Evolutionary conservation across 2,329 filamentous ascomycete species (phyloP).

Genomic region (Aspergillus sp.): DNA sequence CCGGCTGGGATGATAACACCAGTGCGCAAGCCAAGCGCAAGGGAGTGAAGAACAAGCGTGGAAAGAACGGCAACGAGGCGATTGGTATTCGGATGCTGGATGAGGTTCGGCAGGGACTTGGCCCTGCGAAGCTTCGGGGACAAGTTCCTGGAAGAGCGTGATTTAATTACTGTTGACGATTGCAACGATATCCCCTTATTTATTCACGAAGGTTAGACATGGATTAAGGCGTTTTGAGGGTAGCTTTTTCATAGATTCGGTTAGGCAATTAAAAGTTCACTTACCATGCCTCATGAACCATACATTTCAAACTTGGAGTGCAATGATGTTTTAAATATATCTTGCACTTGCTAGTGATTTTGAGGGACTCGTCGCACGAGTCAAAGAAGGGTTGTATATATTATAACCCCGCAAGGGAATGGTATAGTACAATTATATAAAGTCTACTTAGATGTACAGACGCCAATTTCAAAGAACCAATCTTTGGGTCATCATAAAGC

Average conservation of each 20-base stretch:
- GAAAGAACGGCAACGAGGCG: slow-evolving; percentile 78
- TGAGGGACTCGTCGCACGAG: not conserved
- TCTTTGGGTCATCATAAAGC: slow-evolving; percentile 64
- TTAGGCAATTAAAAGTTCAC: slow-evolving; percentile 5
- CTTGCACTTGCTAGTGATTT: not conserved
- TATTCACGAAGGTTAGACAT: slow-evolving; percentile 1
- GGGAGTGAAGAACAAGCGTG: slow-evolving; percentile 54
- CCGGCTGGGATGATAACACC: slow-evolving; percentile 52
- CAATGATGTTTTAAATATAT: not conserved
- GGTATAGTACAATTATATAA: slow-evolving; percentile 3
- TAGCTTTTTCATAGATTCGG: slow-evolving; percentile 9
- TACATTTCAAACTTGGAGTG: not conserved
- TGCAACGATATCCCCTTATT: slow-evolving; percentile 23
- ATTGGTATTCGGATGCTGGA: slow-evolving; percentile 86
- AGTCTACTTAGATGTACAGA: slow-evolving; percentile 1
- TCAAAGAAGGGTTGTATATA: not conserved
- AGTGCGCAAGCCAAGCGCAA: slow-evolving; percentile 43
- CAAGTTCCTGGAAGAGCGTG: slow-evolving; percentile 33
- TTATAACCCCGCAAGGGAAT: not conserved
- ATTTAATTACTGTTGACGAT: slow-evolving; percentile 9
- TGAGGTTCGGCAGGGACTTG: slow-evolving; percentile 78
- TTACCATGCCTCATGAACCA: not conserved
- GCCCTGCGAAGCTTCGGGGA: slow-evolving; percentile 65
- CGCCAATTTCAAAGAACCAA: not conserved
- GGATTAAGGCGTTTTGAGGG: slow-evolving; percentile 11